These are phyloP conservation scores for Pestalotiopsis sp. DNA, from an alignment of 2,329 filamentous ascomycete species.

Conservation along the genomic window DNA sequence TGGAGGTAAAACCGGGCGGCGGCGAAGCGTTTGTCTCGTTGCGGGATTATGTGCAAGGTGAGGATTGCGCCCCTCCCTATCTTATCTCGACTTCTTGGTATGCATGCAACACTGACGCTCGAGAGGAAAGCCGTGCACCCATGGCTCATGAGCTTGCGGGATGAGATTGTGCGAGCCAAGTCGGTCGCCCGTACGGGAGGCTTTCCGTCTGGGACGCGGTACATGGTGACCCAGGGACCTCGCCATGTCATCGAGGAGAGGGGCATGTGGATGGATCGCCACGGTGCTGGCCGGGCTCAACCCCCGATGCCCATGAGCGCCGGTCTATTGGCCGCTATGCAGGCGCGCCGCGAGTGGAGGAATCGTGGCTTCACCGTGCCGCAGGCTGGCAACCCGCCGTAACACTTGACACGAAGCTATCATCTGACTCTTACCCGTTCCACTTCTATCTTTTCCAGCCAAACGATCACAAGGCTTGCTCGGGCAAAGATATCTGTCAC, in stretches of 20 bases:
- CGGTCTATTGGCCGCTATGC: not conserved
- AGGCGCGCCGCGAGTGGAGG: conserved; percentile 1
- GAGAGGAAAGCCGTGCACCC: conserved; percentile 3
- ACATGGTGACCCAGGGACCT: conserved; percentile 1
- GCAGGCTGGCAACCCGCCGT: conserved; percentile 2
- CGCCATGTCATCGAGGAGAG: conserved; percentile 5
- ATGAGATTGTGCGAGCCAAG: conserved; percentile 1
- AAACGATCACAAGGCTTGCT: too few species aligned
- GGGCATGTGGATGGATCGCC: conserved; percentile 5
- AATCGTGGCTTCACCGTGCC: conserved; percentile 4
- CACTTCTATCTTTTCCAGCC: too few species aligned
- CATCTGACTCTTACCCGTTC: not conserved
- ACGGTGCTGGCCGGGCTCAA: not conserved
- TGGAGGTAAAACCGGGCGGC: not conserved
- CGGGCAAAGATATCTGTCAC: too few species aligned
- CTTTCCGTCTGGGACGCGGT: not conserved
- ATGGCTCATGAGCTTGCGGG: conserved; percentile 4
- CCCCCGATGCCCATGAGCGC: not conserved
- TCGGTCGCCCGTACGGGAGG: not conserved
- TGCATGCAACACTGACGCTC: not conserved
- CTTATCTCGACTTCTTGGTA: not conserved
- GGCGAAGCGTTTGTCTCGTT: not conserved
- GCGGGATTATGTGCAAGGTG: conserved; percentile 2
- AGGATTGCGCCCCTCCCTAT: not conserved
- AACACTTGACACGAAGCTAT: not conserved